Evolutionary conservation across 2,329 filamentous ascomycete species (phyloP), one percentile per base, ranked within the genome.

Genomic region (Pestalotiopsis sp.): DNA sequence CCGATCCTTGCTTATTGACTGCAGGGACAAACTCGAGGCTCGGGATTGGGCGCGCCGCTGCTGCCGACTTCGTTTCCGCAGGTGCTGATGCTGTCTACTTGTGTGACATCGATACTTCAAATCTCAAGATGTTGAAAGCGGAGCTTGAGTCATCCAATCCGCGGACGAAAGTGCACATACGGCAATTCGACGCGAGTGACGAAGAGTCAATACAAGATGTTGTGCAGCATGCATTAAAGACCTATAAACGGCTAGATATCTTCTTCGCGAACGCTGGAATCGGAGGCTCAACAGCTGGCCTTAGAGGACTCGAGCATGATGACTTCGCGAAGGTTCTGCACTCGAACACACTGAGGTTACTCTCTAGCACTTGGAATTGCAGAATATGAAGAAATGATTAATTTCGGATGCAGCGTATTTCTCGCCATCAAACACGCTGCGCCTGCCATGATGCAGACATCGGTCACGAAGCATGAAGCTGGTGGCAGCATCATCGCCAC

Each of bases 251-350:
- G 7, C 85, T 98, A 4, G 95, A 98, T 76, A 87, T 98, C 71
- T 97, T 97, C 85, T 98, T 97, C 80, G 95, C 95, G 69, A 98
- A 98, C 76, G 95, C 95, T 0, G 95, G 95, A 7, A 88, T 96
- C 58, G 81, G 87, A 4, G 92, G 93, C 1, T 85, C 86, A 23
- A 83, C 84, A n/a, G 86, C 84, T 65, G 69, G 87, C 1, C 95
- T 97, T 71, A 88, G 87, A 49, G 89, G 95, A 5, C 85, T 92
- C 40, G 83, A 83, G 1, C 85, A 85, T 17, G 89, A 91, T 17
- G 91, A 92, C 25, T 97, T 97, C 77, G 93, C 96, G 90, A 82
- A 90, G 58, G 90, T 92, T 1, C 82, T 98, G 82, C 87, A 89
- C 62, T 91, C 90, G 25, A 98, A 98, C 81, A 87, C 92, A 0